Conservation (phyloP, 306 rosid genomes). For the Luffa acutangula region DNA sequence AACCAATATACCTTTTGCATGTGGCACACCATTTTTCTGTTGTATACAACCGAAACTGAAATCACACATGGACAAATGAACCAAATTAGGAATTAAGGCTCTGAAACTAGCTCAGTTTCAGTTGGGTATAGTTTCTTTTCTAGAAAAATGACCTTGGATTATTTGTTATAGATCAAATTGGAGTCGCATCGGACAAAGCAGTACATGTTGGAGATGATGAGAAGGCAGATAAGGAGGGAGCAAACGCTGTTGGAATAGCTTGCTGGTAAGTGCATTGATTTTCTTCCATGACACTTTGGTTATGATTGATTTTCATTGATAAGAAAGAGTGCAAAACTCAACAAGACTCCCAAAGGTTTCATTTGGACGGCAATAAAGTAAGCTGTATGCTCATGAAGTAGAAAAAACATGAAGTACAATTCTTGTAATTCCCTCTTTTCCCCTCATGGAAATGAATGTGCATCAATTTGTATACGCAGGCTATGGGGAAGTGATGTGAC, state of each 20-base stretch:
- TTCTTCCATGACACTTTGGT: neutral
- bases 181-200: constrained; percentile 55
- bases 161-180: constrained; percentile 45
- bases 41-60: neutral
- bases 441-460: neutral
- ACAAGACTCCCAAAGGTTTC: neutral
- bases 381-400: neutral
- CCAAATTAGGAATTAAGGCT: neutral
- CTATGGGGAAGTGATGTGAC: constrained; percentile 82
- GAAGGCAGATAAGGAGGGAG: constrained; percentile 71
- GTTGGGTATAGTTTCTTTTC: neutral
- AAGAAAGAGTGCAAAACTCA: neutral
- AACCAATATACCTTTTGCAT: neutral
- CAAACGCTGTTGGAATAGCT: constrained; percentile 66
- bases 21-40: neutral
- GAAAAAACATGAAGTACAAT: neutral
- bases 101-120: neutral
- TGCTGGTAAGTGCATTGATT: constrained; percentile 54
- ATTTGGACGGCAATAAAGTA: neutral
- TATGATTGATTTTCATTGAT: neutral
- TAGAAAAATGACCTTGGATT: neutral
- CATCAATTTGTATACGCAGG: constrained; percentile 36
- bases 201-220: constrained; percentile 81
- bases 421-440: neutral
- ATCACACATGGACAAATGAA: neutral